Evolutionary conservation across 2,329 filamentous ascomycete species (phyloP).

Genomic region (Penicillium glabrum): DNA sequence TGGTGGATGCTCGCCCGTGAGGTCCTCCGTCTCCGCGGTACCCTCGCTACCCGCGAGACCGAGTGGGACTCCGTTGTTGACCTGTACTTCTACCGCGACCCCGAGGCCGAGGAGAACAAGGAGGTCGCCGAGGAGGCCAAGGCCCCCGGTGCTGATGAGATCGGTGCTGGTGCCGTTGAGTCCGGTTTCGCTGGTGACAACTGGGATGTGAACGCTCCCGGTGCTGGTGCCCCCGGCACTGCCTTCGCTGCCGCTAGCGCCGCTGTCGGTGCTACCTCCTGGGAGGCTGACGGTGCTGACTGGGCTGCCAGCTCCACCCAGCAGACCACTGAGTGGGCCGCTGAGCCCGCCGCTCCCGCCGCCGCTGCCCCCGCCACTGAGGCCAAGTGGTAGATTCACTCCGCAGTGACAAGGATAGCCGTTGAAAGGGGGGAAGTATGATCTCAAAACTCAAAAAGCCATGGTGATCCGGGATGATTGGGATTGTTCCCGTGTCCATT

Average conservation of each 20-base stretch:
- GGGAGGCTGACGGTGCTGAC: constrained; percentile 60
- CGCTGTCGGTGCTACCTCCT: constrained; percentile 58
- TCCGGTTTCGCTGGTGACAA: constrained; percentile 73
- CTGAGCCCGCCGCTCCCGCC: constrained; percentile 33
- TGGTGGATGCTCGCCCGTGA: constrained; percentile 99
- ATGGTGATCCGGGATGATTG: constrained; percentile 27
- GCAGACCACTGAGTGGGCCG: constrained; percentile 43
- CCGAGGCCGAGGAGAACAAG: constrained; percentile 99
- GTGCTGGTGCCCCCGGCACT: constrained; percentile 62
- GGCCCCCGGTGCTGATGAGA: constrained; percentile 80
- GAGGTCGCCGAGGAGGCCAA: constrained; percentile 81
- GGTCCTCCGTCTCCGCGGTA: constrained; percentile 97
- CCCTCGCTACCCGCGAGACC: constrained; percentile 90
- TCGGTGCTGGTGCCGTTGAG: constrained; percentile 75
- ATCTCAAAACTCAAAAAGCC: constrained; percentile 21
- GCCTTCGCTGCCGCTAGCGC: constrained; percentile 69
- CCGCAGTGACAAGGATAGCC: constrained; percentile 27
- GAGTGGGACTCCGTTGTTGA: constrained; percentile 99
- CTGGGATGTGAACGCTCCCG: constrained; percentile 74
- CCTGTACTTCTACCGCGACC: constrained; percentile 99
- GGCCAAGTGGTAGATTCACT: constrained; percentile 41
- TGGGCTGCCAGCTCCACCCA: constrained; percentile 52
- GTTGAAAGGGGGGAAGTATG: constrained; percentile 27
- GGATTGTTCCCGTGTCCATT: constrained; percentile 15
- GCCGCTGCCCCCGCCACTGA: constrained; percentile 20